A percentile compares a stretch with the other conserved stretches of the same genome.
phyloP scores from a whole-genome alignment of 805 yeast species.

The Yamadazyma nakazawae region DNA sequence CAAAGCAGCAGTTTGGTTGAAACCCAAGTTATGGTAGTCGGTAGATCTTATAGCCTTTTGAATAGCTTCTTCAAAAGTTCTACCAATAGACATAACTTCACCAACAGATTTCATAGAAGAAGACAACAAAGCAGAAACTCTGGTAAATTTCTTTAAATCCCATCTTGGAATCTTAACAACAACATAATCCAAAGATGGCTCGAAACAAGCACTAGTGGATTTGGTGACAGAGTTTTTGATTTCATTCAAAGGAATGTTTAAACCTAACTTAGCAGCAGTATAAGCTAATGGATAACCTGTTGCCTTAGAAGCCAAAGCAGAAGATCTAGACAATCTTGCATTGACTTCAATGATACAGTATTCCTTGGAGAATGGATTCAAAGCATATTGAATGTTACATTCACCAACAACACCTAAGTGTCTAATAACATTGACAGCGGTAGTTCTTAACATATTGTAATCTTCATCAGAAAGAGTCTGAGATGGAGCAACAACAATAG shows the following conservation, averaged over 20 bases:
- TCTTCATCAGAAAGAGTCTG: slow-evolving; percentile 97
- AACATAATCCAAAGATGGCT: slow-evolving; percentile 94
- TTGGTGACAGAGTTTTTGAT: slow-evolving; percentile 93
- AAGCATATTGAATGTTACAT: slow-evolving; percentile 96
- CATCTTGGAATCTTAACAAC: slow-evolving; percentile 98
- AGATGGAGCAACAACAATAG: slow-evolving; percentile 98
- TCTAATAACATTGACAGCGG: slow-evolving; percentile 96
- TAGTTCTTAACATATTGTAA: slow-evolving; percentile 95
- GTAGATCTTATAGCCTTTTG: slow-evolving; percentile 97
- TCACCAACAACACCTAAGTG: slow-evolving; percentile 99
- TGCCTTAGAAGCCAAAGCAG: slow-evolving; percentile 97
- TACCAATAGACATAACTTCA: slow-evolving; percentile 98
- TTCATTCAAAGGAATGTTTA: slow-evolving; percentile 87
- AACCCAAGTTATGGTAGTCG: slow-evolving; percentile 94
- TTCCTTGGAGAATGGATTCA: slow-evolving; percentile 89
- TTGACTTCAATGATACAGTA: slow-evolving; percentile 96
- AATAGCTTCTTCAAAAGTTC: slow-evolving; percentile 95
- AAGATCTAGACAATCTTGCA: slow-evolving; percentile 94
- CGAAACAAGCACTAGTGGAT: slow-evolving; percentile 94
- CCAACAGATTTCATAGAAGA: slow-evolving; percentile 99
- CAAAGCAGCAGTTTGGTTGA: slow-evolving; percentile 77
- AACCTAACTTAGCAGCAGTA: slow-evolving; percentile 96
- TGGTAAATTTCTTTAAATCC: slow-evolving; percentile 94
- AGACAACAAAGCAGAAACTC: slow-evolving; percentile 82
- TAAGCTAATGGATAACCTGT: slow-evolving; percentile 98